A percentile compares a stretch with the other conserved stretches of the same genome.
Conservation (phyloP, 257 asterid genomes). For the Linaria vulgaris region DNA sequence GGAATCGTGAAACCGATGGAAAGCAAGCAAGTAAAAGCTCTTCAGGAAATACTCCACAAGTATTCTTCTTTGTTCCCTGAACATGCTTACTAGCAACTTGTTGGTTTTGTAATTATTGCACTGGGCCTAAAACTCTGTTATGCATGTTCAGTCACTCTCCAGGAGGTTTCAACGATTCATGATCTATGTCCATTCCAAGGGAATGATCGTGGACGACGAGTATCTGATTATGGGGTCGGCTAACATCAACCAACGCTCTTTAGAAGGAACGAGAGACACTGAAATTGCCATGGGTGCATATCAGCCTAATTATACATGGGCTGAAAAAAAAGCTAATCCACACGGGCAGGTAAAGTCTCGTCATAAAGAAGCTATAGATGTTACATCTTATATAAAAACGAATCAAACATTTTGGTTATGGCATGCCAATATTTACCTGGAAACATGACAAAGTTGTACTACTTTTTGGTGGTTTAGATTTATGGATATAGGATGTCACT, state of each 20-base stretch:
- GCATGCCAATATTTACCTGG: too few relatives aligned
- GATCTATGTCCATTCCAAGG: slow-evolving; percentile 61
- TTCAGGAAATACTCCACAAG: too few relatives aligned
- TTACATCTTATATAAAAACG: too few relatives aligned
- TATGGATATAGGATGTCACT: slow-evolving; percentile 65
- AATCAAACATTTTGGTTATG: too few relatives aligned
- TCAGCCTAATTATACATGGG: slow-evolving; percentile 53
- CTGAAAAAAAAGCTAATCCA: slow-evolving; percentile 32
- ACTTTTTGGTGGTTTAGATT: slow-evolving; percentile 31
- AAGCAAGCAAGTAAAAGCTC: background rate
- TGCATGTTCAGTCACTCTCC: too few relatives aligned
- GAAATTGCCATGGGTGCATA: slow-evolving; percentile 64
- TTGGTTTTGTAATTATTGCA: too few relatives aligned
- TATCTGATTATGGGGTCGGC: slow-evolving; percentile 57
- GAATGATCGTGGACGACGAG: slow-evolving; percentile 62
- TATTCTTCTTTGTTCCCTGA: too few relatives aligned
- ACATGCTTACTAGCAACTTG: too few relatives aligned
- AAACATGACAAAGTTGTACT: too few relatives aligned
- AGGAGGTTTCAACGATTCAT: slow-evolving; percentile 30
- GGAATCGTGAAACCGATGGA: slow-evolving; percentile 44
- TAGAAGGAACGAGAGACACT: slow-evolving; percentile 59
- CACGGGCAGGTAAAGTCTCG: slow-evolving; percentile 36
- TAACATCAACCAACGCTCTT: slow-evolving; percentile 53
- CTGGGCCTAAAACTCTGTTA: too few relatives aligned
- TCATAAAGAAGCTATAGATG: too few relatives aligned